Evolutionary conservation across 2,329 filamentous ascomycete genomes (phyloP).

Genomic region (Grosmannia huntii): DNA sequence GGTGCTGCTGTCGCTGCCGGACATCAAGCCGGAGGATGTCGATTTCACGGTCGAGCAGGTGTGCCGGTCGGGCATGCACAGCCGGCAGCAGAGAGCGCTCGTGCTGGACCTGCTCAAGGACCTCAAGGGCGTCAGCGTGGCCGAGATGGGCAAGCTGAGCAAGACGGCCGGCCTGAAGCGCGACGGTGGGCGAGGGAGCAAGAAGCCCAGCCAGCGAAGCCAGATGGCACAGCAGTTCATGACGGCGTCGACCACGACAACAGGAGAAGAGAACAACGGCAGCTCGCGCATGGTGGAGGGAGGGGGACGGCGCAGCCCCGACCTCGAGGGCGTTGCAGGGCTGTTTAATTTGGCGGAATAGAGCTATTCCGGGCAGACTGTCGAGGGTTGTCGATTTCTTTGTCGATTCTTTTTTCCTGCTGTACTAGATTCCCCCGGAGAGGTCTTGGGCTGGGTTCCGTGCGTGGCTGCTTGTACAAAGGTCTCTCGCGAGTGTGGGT

Average conservation of each 20-base stretch:
- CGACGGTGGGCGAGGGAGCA: conserved; percentile 16
- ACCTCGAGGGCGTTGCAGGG: conserved; percentile 42
- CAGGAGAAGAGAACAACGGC: conserved; percentile 9
- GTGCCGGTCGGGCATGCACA: conserved; percentile 42
- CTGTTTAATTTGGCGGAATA: conserved; percentile 25
- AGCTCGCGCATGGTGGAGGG: conserved; percentile 8
- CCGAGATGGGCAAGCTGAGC: conserved; percentile 77
- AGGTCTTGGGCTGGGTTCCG: background rate
- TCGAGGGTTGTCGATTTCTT: background rate
- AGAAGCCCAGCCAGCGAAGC: conserved; percentile 31
- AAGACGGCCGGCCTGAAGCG: conserved; percentile 31
- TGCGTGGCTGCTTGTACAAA: background rate
- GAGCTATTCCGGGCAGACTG: background rate
- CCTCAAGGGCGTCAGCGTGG: conserved; percentile 80
- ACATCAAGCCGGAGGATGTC: conserved; percentile 57
- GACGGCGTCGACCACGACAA: conserved; percentile 29
- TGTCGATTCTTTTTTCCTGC: background rate
- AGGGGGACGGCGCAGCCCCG: conserved; percentile 27
- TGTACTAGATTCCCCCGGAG: background rate
- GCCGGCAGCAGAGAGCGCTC: conserved; percentile 67
- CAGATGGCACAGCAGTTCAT: conserved; percentile 57
- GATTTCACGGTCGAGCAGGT: conserved; percentile 50
- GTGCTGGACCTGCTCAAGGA: conserved; percentile 77
- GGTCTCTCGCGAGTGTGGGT: background rate
- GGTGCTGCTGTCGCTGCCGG: conserved; percentile 69